Evolutionary conservation across 2,329 filamentous ascomycete genomes (phyloP), one percentile per base, ranked within the genome.

Genomic region (Setomelanomma holmii): DNA sequence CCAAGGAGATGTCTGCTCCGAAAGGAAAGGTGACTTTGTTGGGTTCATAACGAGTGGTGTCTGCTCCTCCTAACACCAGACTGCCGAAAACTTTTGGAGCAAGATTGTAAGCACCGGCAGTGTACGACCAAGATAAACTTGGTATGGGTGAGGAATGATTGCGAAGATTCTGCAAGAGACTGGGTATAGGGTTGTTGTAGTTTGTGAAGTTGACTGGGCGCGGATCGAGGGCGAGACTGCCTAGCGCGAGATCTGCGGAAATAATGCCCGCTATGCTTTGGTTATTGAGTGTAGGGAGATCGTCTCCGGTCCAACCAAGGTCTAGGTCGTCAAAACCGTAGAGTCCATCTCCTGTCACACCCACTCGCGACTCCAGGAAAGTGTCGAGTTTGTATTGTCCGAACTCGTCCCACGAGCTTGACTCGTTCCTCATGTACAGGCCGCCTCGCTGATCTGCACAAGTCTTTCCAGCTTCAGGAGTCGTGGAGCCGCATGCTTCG

Each of bases 61-160:
- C 76, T 43, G 74, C 76, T 1, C 76, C 76, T 42, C 75, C 76
- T 3, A 79, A 44, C 0, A 73, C 73, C 6, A 78, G 59, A 46
- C 66, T 73, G 3, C 68, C 71, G 20, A 64, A 64, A 0, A 63
- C 50, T 34, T 68, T 68, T 7, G 66, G 66, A 4, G 58, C 51
- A 7, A 60, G 45, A 46, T 71, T 66, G 47, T 64, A 60, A 5
- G 75, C 69, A 10, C 76, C 76, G n/a, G 76, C 76, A 3, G 75
- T 77, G 50, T 78, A 78, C 5, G 64, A 73, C 67, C 67, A 78
- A 0, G 71, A 75, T 5, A 64, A 46, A 42, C 74, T 75, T 1
- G 74, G 69, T 33, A 77, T 76, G 3, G 63, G 59, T 21, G 62
- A 60, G 4, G 55, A 59, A n/a, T 60, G 48, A 23, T 68, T 64